A percentile compares a stretch with the other conserved stretches of the same genome.
These are phyloP conservation scores for Scheffersomyces spartinae DNA, from an alignment of 805 yeast species.

Conservation along the genomic window DNA sequence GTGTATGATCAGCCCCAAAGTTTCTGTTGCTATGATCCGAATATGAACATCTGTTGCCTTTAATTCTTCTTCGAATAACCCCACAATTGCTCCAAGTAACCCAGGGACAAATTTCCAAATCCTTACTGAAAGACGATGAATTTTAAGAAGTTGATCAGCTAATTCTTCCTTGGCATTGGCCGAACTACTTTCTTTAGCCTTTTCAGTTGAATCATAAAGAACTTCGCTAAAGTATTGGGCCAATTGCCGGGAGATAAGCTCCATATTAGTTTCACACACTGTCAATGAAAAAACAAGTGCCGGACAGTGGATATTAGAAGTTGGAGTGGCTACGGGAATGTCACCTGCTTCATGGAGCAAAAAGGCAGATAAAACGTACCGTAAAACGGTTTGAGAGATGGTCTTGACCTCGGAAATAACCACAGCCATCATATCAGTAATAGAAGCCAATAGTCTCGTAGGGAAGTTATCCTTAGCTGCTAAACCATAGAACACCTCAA, in stretches of 20 bases:
- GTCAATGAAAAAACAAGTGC: slow-evolving; percentile 55
- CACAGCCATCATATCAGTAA: slow-evolving; percentile 64
- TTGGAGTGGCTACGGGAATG: slow-evolving; percentile 10
- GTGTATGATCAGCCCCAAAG: slow-evolving; percentile 55
- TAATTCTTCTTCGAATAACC: slow-evolving; percentile 69
- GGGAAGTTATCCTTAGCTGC: slow-evolving; percentile 34
- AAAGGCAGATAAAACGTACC: slow-evolving; percentile 56
- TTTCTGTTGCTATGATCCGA: slow-evolving; percentile 57
- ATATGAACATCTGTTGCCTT: slow-evolving; percentile 56
- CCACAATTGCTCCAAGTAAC: slow-evolving; percentile 59
- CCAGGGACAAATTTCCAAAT: slow-evolving; percentile 77
- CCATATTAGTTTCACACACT: slow-evolving; percentile 60
- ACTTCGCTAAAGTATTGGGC: slow-evolving; percentile 75
- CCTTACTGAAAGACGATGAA: slow-evolving; percentile 52
- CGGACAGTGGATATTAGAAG: slow-evolving; percentile 32
- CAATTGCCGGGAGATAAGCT: slow-evolving; percentile 61
- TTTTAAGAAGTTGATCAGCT: slow-evolving; percentile 30
- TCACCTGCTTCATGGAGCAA: slow-evolving; percentile 13
- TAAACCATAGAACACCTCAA: slow-evolving; percentile 50
- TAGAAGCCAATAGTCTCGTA: slow-evolving; percentile 44
- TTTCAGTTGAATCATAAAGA: slow-evolving; percentile 36
- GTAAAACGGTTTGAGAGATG: slow-evolving; percentile 49
- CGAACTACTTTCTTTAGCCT: slow-evolving; percentile 10
- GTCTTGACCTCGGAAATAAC: slow-evolving; percentile 59
- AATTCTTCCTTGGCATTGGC: slow-evolving; percentile 10